A percentile compares a stretch with the other conserved stretches of the same genome.
Evolutionary conservation across 371 early-diverging fungal genomes (phyloP).

Genomic region (Rhizomucor miehei): DNA sequence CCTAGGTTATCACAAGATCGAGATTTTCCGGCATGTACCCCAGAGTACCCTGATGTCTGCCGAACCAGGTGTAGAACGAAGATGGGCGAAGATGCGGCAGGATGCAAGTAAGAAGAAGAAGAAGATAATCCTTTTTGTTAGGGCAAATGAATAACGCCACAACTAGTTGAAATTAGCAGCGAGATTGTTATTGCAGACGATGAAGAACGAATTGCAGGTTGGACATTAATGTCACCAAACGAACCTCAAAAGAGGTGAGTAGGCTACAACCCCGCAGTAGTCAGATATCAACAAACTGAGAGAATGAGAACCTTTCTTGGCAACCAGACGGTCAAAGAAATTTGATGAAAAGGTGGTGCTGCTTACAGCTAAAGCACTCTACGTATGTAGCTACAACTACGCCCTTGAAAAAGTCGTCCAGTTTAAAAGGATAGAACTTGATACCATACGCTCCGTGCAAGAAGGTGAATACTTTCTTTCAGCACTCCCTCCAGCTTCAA

Average conservation of each 20-base stretch:
- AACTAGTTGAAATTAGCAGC: conserved; percentile 48
- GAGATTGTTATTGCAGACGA: conserved; percentile 63
- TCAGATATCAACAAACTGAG: no score
- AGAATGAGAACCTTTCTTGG: not conserved
- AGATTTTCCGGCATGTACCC: conserved; percentile 46
- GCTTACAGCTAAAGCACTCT: conserved; percentile 64
- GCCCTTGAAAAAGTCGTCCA: conserved; percentile 70
- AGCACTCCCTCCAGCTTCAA: conserved; percentile 36
- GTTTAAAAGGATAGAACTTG: conserved; percentile 60
- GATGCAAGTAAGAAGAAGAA: conserved; percentile 39
- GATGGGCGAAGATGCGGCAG: conserved; percentile 47
- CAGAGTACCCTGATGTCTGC: conserved; percentile 44
- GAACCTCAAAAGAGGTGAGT: conserved; percentile 30
- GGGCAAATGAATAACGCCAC: conserved; percentile 3
- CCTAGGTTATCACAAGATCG: conserved; percentile 45
- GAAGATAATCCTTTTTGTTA: not conserved
- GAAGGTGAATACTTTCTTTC: conserved; percentile 59
- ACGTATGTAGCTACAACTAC: conserved; percentile 74
- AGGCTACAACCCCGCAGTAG: no score
- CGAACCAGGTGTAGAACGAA: conserved; percentile 51
- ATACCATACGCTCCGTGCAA: conserved; percentile 55
- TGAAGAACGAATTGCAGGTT: conserved; percentile 52
- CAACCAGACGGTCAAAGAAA: conserved; percentile 17
- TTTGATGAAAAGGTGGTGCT: conserved; percentile 74
- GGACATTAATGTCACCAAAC: conserved; percentile 62